Conservation (phyloP, 169 alveolate genomes). For the Plasmodium relictum region DNA sequence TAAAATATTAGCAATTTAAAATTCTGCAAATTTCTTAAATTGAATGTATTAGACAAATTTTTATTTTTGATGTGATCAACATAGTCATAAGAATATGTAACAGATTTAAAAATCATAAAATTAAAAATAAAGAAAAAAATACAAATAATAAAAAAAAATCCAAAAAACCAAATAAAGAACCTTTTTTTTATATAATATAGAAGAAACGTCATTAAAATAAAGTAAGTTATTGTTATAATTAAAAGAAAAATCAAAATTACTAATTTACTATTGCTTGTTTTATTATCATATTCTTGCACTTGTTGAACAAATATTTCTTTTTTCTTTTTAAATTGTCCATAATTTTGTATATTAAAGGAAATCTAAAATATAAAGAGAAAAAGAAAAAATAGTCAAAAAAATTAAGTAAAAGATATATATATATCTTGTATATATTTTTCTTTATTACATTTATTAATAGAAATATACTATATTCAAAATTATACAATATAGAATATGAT, state of each 20-base stretch:
- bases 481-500: slow-evolving; percentile 42
- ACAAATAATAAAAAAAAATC: slow-evolving; percentile 19
- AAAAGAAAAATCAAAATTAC: slow-evolving; percentile 23
- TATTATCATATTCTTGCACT: slow-evolving; percentile 1
- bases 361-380: slow-evolving; percentile 34
- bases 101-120: slow-evolving; percentile 35
- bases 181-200: slow-evolving; percentile 33
- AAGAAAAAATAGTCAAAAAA: slow-evolving; percentile 10
- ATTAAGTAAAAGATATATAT: too few relatives aligned
- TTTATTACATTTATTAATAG: slow-evolving; percentile 42
- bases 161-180: slow-evolving; percentile 14
- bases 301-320: slow-evolving; percentile 51
- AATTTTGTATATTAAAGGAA: slow-evolving; percentile 4
- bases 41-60: slow-evolving; percentile 23
- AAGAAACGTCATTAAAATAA: slow-evolving; percentile 11
- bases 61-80: slow-evolving; percentile 46
- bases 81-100: slow-evolving; percentile 38
- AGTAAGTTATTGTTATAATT: slow-evolving; percentile 18
- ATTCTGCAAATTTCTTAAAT: slow-evolving; percentile 3
- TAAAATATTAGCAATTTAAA: slow-evolving; percentile 26
- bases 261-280: slow-evolving; percentile 9
- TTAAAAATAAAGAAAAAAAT: slow-evolving; percentile 33
- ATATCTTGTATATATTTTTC: background rate
- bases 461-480: slow-evolving; percentile 24
- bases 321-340: slow-evolving; percentile 30